A percentile compares a stretch with the other conserved stretches of the same genome.
phyloP scores from a whole-genome alignment of 768 basidiomycete genomes.

The Suillus alpinus region DNA sequence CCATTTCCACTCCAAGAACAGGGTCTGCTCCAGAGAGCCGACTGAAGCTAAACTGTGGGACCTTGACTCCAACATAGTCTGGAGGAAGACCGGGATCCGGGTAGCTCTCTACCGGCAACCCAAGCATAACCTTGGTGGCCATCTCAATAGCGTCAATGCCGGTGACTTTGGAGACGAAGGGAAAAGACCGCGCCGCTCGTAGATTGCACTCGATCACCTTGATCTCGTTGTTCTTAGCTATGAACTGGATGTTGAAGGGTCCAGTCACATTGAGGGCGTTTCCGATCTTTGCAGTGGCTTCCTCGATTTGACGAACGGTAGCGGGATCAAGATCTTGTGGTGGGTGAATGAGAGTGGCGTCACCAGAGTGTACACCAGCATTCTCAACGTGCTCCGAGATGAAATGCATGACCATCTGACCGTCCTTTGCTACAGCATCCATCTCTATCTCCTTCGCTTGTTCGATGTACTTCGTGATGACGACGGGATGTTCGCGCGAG shows the following conservation, averaged over 20 bases:
- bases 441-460: conserved; percentile 99
- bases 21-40: conserved; percentile 96
- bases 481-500: conserved; percentile 94
- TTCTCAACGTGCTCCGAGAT: conserved; percentile 98
- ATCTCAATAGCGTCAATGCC: conserved; percentile 98
- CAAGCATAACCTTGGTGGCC: conserved; percentile 98
- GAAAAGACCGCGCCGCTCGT: conserved; percentile 95
- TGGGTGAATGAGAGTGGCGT: conserved; percentile 96
- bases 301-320: conserved; percentile 93
- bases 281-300: conserved; percentile 96
- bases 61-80: conserved; percentile 98
- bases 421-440: conserved; percentile 97
- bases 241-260: conserved; percentile 99
- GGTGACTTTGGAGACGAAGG: conserved; percentile 98
- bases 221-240: conserved; percentile 99
- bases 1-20: conserved; percentile 98
- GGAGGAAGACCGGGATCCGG: conserved; percentile 83
- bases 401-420: conserved; percentile 99
- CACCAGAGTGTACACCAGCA: conserved; percentile 93
- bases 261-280: conserved; percentile 97
- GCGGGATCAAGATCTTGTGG: conserved; percentile 97
- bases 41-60: conserved; percentile 99
- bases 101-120: conserved; percentile 83
- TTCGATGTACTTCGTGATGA: conserved; percentile 99
- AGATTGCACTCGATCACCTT: conserved; percentile 99